phyloP scores from a whole-genome alignment of 2,329 filamentous ascomycete genomes.

The Colletotrichum siamense region DNA sequence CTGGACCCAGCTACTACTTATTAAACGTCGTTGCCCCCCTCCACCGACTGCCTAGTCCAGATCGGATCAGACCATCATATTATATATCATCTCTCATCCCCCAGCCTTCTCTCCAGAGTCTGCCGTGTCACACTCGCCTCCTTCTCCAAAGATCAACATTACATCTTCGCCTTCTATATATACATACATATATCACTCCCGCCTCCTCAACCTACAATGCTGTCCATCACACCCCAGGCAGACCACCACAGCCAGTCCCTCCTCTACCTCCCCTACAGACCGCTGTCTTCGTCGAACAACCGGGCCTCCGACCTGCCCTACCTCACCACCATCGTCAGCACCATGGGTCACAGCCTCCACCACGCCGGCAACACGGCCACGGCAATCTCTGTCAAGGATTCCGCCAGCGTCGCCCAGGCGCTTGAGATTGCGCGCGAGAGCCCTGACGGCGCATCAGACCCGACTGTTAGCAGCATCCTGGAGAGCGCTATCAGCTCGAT shows the following conservation, averaged over 20 bases:
- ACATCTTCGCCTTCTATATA: conserved; percentile 1
- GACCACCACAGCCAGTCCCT: conserved; percentile 19
- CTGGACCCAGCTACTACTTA: not conserved
- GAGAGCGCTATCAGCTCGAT: conserved; percentile 68
- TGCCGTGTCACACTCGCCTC: not conserved
- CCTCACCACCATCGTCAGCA: conserved; percentile 17
- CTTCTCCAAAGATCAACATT: conserved; percentile 9
- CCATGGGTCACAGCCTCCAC: conserved; percentile 17
- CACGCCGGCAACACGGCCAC: conserved; percentile 25
- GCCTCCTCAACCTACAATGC: conserved; percentile 10
- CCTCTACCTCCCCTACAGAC: conserved; percentile 18
- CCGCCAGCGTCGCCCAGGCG: conserved; percentile 64
- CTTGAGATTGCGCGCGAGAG: conserved; percentile 79
- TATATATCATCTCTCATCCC: conserved; percentile 20
- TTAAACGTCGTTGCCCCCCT: conserved; percentile 15
- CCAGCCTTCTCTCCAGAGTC: not conserved
- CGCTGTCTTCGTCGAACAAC: conserved; percentile 2
- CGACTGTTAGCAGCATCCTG: conserved; percentile 67
- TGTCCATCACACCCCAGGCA: conserved; percentile 23
- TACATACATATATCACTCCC: not conserved
- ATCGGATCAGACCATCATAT: conserved; percentile 11
- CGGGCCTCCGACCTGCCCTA: conserved; percentile 14
- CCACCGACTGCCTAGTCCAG: not conserved
- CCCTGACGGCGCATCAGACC: conserved; percentile 68
- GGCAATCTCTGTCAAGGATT: conserved; percentile 11